Conservation (phyloP, 2,329 filamentous ascomycete genomes). For the Claviceps citrina region DNA sequence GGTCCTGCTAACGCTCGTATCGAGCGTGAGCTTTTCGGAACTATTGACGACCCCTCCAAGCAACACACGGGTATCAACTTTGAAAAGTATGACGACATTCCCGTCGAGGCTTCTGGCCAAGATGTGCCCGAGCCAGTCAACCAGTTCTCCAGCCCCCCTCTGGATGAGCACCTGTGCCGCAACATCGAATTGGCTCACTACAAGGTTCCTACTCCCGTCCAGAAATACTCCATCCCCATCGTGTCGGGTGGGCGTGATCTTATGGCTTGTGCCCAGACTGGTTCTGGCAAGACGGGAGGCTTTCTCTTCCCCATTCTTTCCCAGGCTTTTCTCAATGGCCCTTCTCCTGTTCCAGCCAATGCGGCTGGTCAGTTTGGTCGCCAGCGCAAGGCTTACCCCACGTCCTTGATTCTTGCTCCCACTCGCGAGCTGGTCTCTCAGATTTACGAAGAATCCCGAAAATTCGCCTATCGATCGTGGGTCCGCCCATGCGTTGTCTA, state of each 20-base stretch:
- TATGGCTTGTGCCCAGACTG: slow-evolving; percentile 99
- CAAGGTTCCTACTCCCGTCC: slow-evolving; percentile 89
- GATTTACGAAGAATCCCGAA: slow-evolving; percentile 93
- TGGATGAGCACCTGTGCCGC: slow-evolving; percentile 80
- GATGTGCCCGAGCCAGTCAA: slow-evolving; percentile 85
- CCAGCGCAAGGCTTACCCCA: slow-evolving; percentile 95
- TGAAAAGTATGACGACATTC: slow-evolving; percentile 98
- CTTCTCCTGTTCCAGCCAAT: slow-evolving; percentile 49
- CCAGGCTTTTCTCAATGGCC: slow-evolving; percentile 87
- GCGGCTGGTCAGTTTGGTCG: slow-evolving; percentile 65
- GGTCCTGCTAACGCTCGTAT: slow-evolving; percentile 76
- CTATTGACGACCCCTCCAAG: slow-evolving; percentile 81
- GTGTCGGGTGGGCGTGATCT: slow-evolving; percentile 95
- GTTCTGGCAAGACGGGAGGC: slow-evolving; percentile 99
- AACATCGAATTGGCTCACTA: slow-evolving; percentile 94
- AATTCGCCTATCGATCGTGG: slow-evolving; percentile 98
- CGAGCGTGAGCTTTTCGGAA: slow-evolving; percentile 91
- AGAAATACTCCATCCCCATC: slow-evolving; percentile 99
- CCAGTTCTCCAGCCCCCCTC: slow-evolving; percentile 81
- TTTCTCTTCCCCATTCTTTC: slow-evolving; percentile 98
- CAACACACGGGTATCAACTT: slow-evolving; percentile 99
- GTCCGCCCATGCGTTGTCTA: slow-evolving; percentile 97
- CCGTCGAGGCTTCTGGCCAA: slow-evolving; percentile 88
- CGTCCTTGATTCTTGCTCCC: slow-evolving; percentile 85
- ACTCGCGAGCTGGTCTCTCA: slow-evolving; percentile 98